A percentile compares a stretch with the other conserved stretches of the same genome.
phyloP scores from a whole-genome alignment of 2,329 filamentous ascomycete species.

The Pseudocercospora pini-densiflorae region DNA sequence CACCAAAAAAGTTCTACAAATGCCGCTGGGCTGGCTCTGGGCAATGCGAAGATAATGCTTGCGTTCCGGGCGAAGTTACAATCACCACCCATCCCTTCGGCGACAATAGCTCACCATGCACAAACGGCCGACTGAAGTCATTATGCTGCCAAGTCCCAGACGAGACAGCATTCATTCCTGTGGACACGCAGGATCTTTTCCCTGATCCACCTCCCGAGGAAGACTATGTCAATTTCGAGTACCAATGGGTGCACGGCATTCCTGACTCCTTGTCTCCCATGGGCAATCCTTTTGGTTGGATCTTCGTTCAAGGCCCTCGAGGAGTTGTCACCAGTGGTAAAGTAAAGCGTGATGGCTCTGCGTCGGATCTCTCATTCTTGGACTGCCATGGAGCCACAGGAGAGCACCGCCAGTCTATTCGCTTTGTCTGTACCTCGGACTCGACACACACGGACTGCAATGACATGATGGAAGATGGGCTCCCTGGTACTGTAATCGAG shows the following conservation, averaged over 20 bases:
- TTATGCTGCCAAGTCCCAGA: neutral
- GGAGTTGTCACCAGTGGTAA: neutral
- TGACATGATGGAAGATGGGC: neutral
- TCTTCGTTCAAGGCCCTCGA: conserved; percentile 1
- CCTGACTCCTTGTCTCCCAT: neutral
- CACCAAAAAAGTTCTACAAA: neutral
- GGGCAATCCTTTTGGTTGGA: conserved; percentile 5
- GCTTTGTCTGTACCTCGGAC: neutral
- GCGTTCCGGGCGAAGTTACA: neutral
- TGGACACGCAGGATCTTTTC: neutral
- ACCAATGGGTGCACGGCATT: neutral
- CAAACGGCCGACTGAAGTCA: neutral
- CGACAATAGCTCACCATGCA: neutral
- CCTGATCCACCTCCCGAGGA: neutral
- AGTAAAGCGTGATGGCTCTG: conserved; percentile 5
- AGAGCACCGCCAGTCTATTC: neutral
- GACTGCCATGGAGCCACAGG: neutral
- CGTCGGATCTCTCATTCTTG: neutral
- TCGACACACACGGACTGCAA: neutral
- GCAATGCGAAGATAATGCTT: neutral
- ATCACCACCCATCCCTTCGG: neutral
- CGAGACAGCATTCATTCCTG: neutral
- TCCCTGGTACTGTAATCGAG: neutral
- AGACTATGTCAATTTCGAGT: neutral
- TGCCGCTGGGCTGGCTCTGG: neutral